A percentile compares a stretch with the other conserved stretches of the same genome.
Evolutionary conservation across 1,284 basidiomycete genomes (phyloP).

Genomic region (Grifola frondosa): DNA sequence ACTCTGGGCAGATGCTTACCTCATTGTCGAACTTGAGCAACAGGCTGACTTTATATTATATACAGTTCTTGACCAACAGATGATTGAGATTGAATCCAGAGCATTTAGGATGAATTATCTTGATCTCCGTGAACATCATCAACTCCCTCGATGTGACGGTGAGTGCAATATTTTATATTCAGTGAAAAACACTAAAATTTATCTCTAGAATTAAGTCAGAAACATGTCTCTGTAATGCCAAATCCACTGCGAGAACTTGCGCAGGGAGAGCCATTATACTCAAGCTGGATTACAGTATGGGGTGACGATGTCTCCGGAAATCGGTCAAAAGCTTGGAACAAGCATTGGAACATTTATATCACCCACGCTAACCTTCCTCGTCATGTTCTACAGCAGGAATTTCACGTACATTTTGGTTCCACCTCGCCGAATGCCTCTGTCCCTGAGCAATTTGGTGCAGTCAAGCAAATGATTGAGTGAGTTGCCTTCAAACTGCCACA

Average conservation of each 20-base stretch:
- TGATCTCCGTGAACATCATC: too few relatives aligned
- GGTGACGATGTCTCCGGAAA: slow-evolving; percentile 13
- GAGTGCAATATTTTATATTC: too few relatives aligned
- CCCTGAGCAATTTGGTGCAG: slow-evolving; percentile 33
- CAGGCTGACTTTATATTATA: too few relatives aligned
- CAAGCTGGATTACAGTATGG: background rate
- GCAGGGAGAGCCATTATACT: slow-evolving; percentile 1
- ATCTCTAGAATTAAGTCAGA: background rate
- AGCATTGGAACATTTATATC: slow-evolving; percentile 28
- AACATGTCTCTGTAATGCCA: too few relatives aligned
- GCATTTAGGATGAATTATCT: too few relatives aligned
- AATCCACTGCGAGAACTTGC: too few relatives aligned
- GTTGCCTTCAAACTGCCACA: background rate
- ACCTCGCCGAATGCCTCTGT: slow-evolving; percentile 32
- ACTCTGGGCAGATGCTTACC: background rate
- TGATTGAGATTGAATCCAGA: too few relatives aligned
- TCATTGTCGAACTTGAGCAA: background rate
- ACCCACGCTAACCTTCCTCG: too few relatives aligned
- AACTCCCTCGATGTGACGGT: too few relatives aligned
- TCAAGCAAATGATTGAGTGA: slow-evolving; percentile 29
- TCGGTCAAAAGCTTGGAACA: slow-evolving; percentile 19
- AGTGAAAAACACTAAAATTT: too few relatives aligned
- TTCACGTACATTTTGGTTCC: slow-evolving; percentile 34
- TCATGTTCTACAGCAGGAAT: slow-evolving; percentile 32
- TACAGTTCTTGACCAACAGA: too few relatives aligned